These are phyloP conservation scores for Nepenthes alata DNA, from an alignment of 179 eudicot genomes.

Conservation along the genomic window DNA sequence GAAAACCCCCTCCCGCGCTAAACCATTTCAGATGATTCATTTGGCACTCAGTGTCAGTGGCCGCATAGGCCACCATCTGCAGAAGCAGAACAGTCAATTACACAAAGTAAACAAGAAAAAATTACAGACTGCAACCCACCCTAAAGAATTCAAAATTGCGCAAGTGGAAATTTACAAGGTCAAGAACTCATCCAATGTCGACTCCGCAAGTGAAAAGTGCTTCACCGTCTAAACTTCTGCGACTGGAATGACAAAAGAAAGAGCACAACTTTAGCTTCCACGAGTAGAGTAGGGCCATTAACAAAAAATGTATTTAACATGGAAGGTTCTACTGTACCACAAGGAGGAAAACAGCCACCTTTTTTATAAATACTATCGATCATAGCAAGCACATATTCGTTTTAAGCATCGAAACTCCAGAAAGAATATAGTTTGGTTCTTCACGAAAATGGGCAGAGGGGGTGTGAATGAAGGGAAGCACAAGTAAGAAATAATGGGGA, in stretches of 20 bases:
- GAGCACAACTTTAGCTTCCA: slow-evolving; percentile 13
- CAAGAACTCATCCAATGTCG: slow-evolving; percentile 16
- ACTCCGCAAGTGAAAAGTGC: slow-evolving; percentile 3
- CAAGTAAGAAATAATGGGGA: neutral
- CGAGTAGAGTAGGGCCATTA: slow-evolving; percentile 5
- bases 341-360: no score
- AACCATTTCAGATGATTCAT: slow-evolving; percentile 5
- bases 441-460: neutral
- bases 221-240: slow-evolving; percentile 7
- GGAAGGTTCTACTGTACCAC: no score
- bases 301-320: neutral
- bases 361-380: neutral
- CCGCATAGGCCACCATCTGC: slow-evolving; percentile 6
- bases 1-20: slow-evolving; percentile 8
- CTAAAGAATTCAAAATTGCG: neutral
- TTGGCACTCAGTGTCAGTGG: neutral
- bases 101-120: neutral
- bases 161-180: neutral
- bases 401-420: no score
- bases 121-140: slow-evolving; percentile 5
- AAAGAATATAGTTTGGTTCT: no score
- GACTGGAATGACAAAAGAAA: slow-evolving; percentile 12
- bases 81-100: slow-evolving; percentile 1
- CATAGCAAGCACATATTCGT: no score
- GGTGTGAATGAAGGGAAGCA: neutral